These are phyloP conservation scores for Podaxis sp. DNA, from an alignment of 768 basidiomycete genomes.

Conservation along the genomic window DNA sequence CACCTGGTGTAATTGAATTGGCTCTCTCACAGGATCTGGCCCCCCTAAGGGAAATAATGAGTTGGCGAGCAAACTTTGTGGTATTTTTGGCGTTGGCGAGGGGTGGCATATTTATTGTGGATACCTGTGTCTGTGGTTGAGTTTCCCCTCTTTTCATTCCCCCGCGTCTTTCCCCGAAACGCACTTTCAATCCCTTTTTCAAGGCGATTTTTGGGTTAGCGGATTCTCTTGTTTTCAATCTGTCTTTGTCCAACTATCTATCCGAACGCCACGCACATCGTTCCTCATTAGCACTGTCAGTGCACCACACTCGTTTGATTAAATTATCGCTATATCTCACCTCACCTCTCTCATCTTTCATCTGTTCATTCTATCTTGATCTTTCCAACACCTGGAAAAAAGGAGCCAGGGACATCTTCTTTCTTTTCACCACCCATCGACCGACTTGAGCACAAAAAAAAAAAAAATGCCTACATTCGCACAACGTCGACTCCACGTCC, in stretches of 20 bases:
- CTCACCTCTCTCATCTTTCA: not conserved
- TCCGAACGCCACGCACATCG: not conserved
- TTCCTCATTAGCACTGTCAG: not conserved
- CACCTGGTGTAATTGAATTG: too few species aligned
- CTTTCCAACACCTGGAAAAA: not conserved
- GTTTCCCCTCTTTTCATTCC: not conserved
- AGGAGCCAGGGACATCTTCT: not conserved
- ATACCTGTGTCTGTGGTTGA: not conserved
- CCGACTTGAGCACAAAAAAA: not conserved
- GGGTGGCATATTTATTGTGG: conserved; percentile 4
- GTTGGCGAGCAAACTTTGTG: not conserved
- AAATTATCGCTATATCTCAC: not conserved
- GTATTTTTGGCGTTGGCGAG: not conserved
- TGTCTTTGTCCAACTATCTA: not conserved
- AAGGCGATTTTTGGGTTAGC: not conserved
- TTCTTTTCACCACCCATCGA: not conserved
- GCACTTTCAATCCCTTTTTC: not conserved
- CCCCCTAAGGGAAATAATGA: not conserved
- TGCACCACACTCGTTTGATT: conserved; percentile 7
- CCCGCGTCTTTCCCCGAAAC: not conserved
- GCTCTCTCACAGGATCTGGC: not conserved
- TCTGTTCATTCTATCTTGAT: not conserved
- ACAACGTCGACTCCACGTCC: not conserved
- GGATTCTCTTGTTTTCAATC: not conserved
- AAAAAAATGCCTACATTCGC: conserved; percentile 7